Percentiles rank a stretch among this genome's conserved stretches.
These are phyloP conservation scores for Sugiyamaella grinbergsii DNA, from an alignment of 1,139 yeast genomes.

Conservation along the genomic window DNA sequence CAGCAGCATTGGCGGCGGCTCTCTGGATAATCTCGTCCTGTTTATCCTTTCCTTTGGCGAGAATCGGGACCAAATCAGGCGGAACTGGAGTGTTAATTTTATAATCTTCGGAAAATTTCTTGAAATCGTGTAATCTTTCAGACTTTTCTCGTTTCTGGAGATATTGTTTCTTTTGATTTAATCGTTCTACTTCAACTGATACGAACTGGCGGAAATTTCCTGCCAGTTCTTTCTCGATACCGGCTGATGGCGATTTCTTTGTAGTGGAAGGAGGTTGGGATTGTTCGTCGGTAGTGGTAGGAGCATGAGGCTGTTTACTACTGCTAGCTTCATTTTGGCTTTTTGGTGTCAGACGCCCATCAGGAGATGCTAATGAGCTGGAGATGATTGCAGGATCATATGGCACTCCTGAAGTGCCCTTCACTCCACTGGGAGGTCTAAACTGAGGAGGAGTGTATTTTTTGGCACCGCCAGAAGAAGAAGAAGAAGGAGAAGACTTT, in stretches of 20 bases:
- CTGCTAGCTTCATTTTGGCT: background rate
- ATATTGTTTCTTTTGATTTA: constrained; percentile 38
- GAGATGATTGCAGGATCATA: constrained; percentile 77
- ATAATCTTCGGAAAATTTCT: constrained; percentile 79
- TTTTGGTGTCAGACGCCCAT: constrained; percentile 19
- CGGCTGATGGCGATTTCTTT: constrained; percentile 20
- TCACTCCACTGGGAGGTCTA: constrained; percentile 48
- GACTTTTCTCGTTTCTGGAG: constrained; percentile 49
- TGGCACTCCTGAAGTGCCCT: constrained; percentile 31
- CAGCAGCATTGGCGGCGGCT: constrained; percentile 33
- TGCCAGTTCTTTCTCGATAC: constrained; percentile 40
- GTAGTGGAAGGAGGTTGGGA: constrained; percentile 5
- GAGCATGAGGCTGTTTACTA: background rate
- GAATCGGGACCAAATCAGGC: constrained; percentile 71
- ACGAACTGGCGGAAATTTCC: constrained; percentile 44
- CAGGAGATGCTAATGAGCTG: constrained; percentile 33
- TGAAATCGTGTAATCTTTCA: constrained; percentile 63
- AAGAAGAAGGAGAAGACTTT: background rate
- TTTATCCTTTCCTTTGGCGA: constrained; percentile 65
- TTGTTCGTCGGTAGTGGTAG: background rate
- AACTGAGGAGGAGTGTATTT: constrained; percentile 66
- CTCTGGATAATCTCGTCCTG: constrained; percentile 58
- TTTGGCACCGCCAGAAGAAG: constrained; percentile 33
- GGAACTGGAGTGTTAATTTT: constrained; percentile 63
- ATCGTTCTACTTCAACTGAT: constrained; percentile 39